Base-by-base conservation (phyloP, 139 green algal genomes). In the Chlorella sorokiniana region DNA sequence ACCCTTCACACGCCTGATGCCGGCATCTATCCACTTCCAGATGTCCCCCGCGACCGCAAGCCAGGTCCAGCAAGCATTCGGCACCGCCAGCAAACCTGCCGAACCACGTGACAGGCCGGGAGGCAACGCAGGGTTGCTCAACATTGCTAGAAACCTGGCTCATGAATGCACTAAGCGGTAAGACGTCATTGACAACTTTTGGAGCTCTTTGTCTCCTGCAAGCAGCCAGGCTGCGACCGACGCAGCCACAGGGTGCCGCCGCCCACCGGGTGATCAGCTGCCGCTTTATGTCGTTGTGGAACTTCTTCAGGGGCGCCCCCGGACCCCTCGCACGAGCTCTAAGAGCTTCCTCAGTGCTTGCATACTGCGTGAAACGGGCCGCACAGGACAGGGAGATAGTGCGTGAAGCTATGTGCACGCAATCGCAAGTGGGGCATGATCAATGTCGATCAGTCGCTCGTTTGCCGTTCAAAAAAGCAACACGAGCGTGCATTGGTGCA, bases 241-340 rank as follows among this genome's bases (percentile, higher is more conserved):
- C n/a, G n/a, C n/a, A n/a, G n/a, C n/a, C n/a, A n/a, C n/a, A n/a
- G n/a, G n/a, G n/a, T n/a, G n/a, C n/a, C n/a, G n/a, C 37, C 5
- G 27, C 70, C 33, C 41, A 91, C 89, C 87, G 86, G 63, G 88
- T 80, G 33, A 98, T 92, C 33, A 98, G 84, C 37, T 87, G 77
- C 9, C 91, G 89, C 86, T 98, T 98, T 59, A 98, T 91, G 9
- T 92, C 69, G 86, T 98, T 98, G 90, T 98, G 95, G 64, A 96
- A 97, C 59, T 91, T 84, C 71, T 98, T 98, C 1, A 98, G 81
- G 0, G 91, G 92, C 1, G 89, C 74, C 33, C 93, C 91, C 0
- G 78, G 79, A 9, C 95, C 94, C 33, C 90, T 40, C 1, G 83
- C 73, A 0, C 95, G 89, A 16, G 85, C 72, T 14, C 74, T 69